A percentile compares a stretch with the other conserved stretches of the same genome.
Evolutionary conservation across 2,329 filamentous ascomycete species (phyloP).

Genomic region (Colletotrichum musae): DNA sequence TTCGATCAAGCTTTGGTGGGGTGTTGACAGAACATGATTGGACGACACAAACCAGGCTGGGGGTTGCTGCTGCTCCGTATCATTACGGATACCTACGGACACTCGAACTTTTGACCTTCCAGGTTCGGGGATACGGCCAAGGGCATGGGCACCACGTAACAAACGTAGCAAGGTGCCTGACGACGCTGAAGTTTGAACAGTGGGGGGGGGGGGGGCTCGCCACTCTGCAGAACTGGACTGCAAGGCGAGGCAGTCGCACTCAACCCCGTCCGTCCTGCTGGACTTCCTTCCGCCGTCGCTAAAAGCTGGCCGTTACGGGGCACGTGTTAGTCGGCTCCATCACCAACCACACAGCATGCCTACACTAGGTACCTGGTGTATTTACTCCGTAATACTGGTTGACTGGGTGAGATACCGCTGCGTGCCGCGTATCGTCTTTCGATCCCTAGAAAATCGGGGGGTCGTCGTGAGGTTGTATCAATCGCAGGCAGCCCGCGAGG

Average conservation of each 20-base stretch:
- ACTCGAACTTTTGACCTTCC: too few species aligned
- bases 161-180: not conserved
- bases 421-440: too few species aligned
- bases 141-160: too few species aligned
- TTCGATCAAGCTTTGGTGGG: constrained; percentile 40
- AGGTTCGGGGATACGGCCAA: too few species aligned
- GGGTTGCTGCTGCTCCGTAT: not conserved
- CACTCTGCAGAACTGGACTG: not conserved
- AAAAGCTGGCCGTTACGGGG: not conserved
- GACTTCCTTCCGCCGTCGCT: constrained; percentile 21
- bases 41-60: constrained; percentile 2
- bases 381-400: too few species aligned
- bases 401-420: too few species aligned
- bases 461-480: too few species aligned
- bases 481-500: too few species aligned
- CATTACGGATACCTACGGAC: too few species aligned
- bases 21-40: constrained; percentile 27
- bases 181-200: constrained; percentile 26
- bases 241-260: constrained; percentile 3
- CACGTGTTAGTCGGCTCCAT: not conserved
- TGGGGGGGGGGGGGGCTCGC: not conserved
- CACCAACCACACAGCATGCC: too few species aligned
- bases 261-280: not conserved
- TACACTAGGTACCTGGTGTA: too few species aligned
- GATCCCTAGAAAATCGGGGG: too few species aligned